phyloP scores from a whole-genome alignment of 192 early-diverging fungal species.

The Haplosporangium gracile region DNA sequence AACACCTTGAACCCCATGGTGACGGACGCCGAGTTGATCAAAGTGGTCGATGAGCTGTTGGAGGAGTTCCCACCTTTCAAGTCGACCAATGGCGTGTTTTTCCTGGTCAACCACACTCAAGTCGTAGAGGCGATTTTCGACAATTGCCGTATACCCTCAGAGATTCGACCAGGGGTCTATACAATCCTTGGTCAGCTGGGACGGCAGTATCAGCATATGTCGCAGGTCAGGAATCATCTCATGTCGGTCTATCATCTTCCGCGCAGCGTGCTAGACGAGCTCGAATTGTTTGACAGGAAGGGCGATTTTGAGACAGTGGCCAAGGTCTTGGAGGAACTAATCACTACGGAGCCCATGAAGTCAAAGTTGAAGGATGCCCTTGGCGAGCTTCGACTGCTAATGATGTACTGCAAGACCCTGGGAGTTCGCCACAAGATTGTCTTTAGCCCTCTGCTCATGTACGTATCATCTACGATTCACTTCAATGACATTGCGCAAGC shows the following conservation, averaged over 20 bases:
- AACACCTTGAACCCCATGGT: constrained; percentile 72
- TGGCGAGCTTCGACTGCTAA: constrained; percentile 50
- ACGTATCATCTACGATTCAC: constrained; percentile 16
- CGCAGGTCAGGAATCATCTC: constrained; percentile 72
- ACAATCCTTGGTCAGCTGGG: constrained; percentile 72
- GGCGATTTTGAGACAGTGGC: constrained; percentile 66
- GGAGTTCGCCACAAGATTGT: constrained; percentile 65
- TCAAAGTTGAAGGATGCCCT: constrained; percentile 58
- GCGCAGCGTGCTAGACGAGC: constrained; percentile 71
- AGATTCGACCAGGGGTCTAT: constrained; percentile 67
- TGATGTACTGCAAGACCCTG: constrained; percentile 58
- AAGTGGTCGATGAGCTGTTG: constrained; percentile 80
- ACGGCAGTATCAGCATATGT: constrained; percentile 61
- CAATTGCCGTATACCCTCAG: constrained; percentile 73
- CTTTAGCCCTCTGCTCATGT: constrained; percentile 67
- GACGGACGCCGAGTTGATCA: constrained; percentile 92
- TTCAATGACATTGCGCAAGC: not conserved
- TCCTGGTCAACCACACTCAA: constrained; percentile 81
- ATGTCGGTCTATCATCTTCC: constrained; percentile 70
- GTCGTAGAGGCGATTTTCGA: constrained; percentile 85
- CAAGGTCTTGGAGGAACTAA: constrained; percentile 60
- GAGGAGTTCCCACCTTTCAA: constrained; percentile 78
- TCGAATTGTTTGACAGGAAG: constrained; percentile 72
- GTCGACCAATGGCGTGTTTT: constrained; percentile 63
- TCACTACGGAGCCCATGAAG: constrained; percentile 56